Percentiles rank a stretch among this genome's conserved stretches.
Evolutionary conservation across 441 rosid species (phyloP).

Genomic region (Iberis amara): DNA sequence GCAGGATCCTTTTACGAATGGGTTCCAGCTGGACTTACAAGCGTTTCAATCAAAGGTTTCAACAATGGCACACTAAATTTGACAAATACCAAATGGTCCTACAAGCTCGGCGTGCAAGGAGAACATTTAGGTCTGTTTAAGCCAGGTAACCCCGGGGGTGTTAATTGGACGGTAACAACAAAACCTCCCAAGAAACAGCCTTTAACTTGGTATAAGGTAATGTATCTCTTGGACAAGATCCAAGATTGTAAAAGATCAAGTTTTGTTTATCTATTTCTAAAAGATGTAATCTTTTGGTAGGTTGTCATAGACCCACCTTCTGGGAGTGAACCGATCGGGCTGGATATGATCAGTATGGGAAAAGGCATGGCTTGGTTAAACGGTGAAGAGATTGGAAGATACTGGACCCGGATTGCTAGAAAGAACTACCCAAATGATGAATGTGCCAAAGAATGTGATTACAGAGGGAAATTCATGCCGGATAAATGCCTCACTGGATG

Average conservation of each 20-base stretch:
- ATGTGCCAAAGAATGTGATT: constrained; percentile 66
- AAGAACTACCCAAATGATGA: constrained; percentile 41
- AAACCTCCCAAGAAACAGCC: constrained; percentile 71
- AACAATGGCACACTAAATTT: constrained; percentile 65
- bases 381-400: constrained; percentile 93
- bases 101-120: constrained; percentile 87
- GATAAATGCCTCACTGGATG: constrained; percentile 83
- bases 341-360: constrained; percentile 90
- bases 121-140: constrained; percentile 63
- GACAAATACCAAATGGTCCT: constrained; percentile 59
- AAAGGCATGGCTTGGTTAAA: constrained; percentile 97
- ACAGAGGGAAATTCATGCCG: constrained; percentile 76
- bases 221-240: constrained; percentile 11
- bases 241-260: constrained; percentile 12
- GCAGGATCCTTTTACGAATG: constrained; percentile 88
- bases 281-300: constrained; percentile 34
- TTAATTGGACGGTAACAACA: constrained; percentile 59
- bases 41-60: constrained; percentile 70
- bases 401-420: constrained; percentile 63
- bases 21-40: constrained; percentile 70
- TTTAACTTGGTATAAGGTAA: constrained; percentile 93
- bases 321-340: constrained; percentile 81
- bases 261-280: constrained; percentile 3
- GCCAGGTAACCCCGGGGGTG: constrained; percentile 38
- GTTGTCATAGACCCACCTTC: constrained; percentile 64